Percentiles rank a stretch among this genome's conserved stretches.
These are phyloP conservation scores for Mycotypha africana DNA, from an alignment of 371 early-diverging fungal species.

Conservation along the genomic window DNA sequence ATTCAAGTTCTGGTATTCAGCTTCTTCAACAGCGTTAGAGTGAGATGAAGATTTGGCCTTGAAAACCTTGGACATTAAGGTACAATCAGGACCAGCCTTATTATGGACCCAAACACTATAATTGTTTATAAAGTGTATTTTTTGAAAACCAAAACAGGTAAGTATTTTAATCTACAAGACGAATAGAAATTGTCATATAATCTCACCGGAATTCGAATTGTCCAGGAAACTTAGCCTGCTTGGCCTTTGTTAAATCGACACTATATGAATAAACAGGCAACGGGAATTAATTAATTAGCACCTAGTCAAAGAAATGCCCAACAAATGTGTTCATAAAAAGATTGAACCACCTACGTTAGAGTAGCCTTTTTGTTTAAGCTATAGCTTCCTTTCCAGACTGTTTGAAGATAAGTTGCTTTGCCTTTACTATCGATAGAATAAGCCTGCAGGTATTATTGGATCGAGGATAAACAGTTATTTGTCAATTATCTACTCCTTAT, in stretches of 20 bases:
- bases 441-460: too few species aligned
- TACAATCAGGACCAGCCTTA: slow-evolving; percentile 41
- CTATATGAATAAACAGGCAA: slow-evolving; percentile 8
- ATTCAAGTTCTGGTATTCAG: slow-evolving; percentile 19
- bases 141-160: not conserved
- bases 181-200: slow-evolving; percentile 4
- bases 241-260: slow-evolving; percentile 36
- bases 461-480: too few species aligned
- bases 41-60: slow-evolving; percentile 32
- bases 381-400: slow-evolving; percentile 40
- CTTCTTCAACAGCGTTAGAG: slow-evolving; percentile 30
- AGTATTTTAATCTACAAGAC: not conserved
- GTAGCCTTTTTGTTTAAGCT: slow-evolving; percentile 34
- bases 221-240: slow-evolving; percentile 33
- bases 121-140: too few species aligned
- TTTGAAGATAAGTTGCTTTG: slow-evolving; percentile 31
- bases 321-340: too few species aligned
- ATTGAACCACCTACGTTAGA: slow-evolving; percentile 33
- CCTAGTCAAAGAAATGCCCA: too few species aligned
- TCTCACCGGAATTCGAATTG: slow-evolving; percentile 47
- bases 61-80: slow-evolving; percentile 48
- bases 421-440: slow-evolving; percentile 33
- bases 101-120: slow-evolving; percentile 39
- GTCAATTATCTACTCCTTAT: too few species aligned
- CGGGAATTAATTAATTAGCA: too few species aligned